These are phyloP conservation scores for Cryphonectria naterciae DNA, from an alignment of 2,329 filamentous ascomycete genomes.

Conservation along the genomic window DNA sequence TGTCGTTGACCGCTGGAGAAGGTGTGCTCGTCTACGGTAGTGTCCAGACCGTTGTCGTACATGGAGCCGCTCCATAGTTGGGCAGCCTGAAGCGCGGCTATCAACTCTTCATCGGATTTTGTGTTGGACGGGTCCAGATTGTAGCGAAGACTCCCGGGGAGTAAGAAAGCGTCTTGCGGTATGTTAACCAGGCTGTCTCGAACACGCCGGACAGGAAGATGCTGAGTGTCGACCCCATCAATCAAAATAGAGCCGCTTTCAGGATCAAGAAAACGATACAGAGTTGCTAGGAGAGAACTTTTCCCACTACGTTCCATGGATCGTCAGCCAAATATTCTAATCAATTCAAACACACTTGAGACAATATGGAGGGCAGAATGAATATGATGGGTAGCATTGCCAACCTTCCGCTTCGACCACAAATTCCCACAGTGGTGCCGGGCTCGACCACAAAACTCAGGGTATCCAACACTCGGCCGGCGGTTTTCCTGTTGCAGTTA, in stretches of 20 bases:
- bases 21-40: not conserved
- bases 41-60: not conserved
- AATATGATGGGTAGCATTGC: not conserved
- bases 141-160: constrained; percentile 30
- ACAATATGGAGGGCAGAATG: not conserved
- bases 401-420: constrained; percentile 8
- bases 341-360: not conserved
- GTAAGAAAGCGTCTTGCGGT: constrained; percentile 31
- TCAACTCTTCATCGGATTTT: constrained; percentile 23
- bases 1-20: not conserved
- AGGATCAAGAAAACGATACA: constrained; percentile 29
- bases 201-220: constrained; percentile 41
- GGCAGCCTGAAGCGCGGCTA: constrained; percentile 22
- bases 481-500: not conserved
- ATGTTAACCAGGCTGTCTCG: constrained; percentile 30
- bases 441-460: constrained; percentile 36
- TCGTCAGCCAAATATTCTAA: not conserved
- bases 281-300: constrained; percentile 27
- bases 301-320: constrained; percentile 26
- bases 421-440: constrained; percentile 3
- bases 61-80: constrained; percentile 21
- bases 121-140: constrained; percentile 29
- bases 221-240: constrained; percentile 31
- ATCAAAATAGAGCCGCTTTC: constrained; percentile 24
- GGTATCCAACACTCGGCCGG: constrained; percentile 32